Base-by-base conservation (phyloP, 176 grass and related monocot species). In the Rhynchospora breviuscula region DNA sequence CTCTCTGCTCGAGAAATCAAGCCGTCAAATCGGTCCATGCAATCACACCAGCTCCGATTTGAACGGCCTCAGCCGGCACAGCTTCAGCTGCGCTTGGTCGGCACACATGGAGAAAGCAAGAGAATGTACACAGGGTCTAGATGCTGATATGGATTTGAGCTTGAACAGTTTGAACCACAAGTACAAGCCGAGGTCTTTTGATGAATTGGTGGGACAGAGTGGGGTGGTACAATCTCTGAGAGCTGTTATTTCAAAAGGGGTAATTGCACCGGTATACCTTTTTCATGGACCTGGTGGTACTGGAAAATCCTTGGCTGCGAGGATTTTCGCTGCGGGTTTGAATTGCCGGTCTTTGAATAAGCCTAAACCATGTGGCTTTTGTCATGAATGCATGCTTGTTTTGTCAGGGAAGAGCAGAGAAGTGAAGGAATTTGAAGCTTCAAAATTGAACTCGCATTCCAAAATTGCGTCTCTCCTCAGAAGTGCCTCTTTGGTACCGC, bases 301-400 rank as follows among this genome's bases (percentile, higher is more conserved):
- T 5, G 95, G 95, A 18, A 98, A 98, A 85, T 89, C 89, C 0
- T 98, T 92, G 3, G 86, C 86, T 0, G 95, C 92, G 40, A 98
- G 85, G 79, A 72, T 91, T 58, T 91, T 98, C 78, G 89, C 92
- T 8, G 89, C 93, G 1, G 86, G 75, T 15, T 73, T 98, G 84
- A 95, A 95, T 86, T 98, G 95, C 69, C 88, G 75, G 13, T 89
- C 89, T 85, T 80, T 79, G 11, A 88, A 79, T 47, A 87, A 64
- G 23, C 83, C 66, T 61, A 82, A 91, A 15, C 92, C 90, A 10
- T 97, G 95, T 67, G 95, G 90, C 15, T 79, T 76, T 29, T 97
- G 95, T 18, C 87, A 91, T 31, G 88, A 92, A 45, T 97, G 95
- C 43, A n/a, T 67, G 48, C 52, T 79, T 31, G 84, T 98, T 88